These are phyloP conservation scores for Dillenia turbinata DNA, from an alignment of 164 flowering plant genomes.

Conservation along the genomic window DNA sequence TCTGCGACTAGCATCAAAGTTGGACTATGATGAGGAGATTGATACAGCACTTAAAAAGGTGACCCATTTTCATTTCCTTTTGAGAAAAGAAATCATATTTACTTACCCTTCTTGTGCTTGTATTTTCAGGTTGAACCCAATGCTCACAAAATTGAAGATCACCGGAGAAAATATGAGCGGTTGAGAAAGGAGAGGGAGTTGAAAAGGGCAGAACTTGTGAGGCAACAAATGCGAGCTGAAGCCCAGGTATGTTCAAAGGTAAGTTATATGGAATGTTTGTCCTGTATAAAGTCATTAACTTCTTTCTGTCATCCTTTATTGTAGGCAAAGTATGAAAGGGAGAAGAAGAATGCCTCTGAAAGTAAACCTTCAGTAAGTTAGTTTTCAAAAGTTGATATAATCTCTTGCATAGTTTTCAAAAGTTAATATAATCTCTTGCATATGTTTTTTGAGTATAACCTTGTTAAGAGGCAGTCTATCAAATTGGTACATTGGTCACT, in stretches of 20 bases:
- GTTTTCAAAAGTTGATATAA: not conserved
- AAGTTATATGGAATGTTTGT: no score
- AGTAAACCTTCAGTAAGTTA: conserved; percentile 18
- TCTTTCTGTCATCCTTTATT: not conserved
- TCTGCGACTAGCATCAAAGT: conserved; percentile 72
- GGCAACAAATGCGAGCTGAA: conserved; percentile 58
- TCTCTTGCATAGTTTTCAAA: no score
- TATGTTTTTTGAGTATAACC: no score
- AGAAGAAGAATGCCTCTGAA: conserved; percentile 11
- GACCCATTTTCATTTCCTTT: not conserved
- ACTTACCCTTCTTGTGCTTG: not conserved
- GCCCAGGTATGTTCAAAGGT: conserved; percentile 42
- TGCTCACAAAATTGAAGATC: conserved; percentile 81
- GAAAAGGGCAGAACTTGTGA: conserved; percentile 48
- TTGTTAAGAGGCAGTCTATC: no score
- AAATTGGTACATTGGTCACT: no score
- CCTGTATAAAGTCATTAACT: no score
- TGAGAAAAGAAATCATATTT: not conserved
- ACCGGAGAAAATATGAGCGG: conserved; percentile 81
- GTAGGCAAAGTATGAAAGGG: conserved; percentile 14
- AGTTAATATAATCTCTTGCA: no score
- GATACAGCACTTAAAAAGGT: conserved; percentile 76
- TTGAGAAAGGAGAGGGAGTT: conserved; percentile 59
- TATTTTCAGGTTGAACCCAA: conserved; percentile 82
- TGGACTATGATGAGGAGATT: conserved; percentile 91